phyloP scores from a whole-genome alignment of 495 filamentous ascomycete genomes.

The Aspergillus diversus region DNA sequence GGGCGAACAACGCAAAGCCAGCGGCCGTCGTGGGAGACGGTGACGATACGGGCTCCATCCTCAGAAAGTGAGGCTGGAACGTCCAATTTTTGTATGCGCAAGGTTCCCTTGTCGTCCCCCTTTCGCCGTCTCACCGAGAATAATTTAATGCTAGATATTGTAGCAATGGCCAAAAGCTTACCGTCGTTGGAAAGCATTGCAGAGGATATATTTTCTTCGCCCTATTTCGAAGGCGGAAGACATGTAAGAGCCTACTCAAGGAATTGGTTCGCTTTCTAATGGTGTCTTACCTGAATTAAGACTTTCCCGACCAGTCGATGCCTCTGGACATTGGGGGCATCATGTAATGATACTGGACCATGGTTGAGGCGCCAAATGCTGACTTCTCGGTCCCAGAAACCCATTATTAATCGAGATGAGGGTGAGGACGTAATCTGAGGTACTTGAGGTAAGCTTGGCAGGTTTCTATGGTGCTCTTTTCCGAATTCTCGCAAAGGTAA shows the following conservation, averaged over 20 bases:
- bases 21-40: slow-evolving; percentile 53
- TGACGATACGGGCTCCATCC: slow-evolving; percentile 67
- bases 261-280: background rate
- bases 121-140: slow-evolving; percentile 60
- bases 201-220: slow-evolving; percentile 86
- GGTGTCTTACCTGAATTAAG: slow-evolving; percentile 55
- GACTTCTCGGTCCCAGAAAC: slow-evolving; percentile 92
- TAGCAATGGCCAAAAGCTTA: slow-evolving; percentile 75
- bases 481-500: slow-evolving; percentile 79
- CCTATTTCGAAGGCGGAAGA: slow-evolving; percentile 40
- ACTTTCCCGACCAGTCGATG: slow-evolving; percentile 69
- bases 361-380: slow-evolving; percentile 74
- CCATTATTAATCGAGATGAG: slow-evolving; percentile 72
- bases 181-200: slow-evolving; percentile 75
- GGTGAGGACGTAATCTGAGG: slow-evolving; percentile 71
- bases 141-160: slow-evolving; percentile 73
- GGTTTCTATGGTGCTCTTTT: slow-evolving; percentile 75
- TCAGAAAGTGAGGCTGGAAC: slow-evolving; percentile 50
- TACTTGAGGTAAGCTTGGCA: slow-evolving; percentile 80
- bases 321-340: slow-evolving; percentile 49
- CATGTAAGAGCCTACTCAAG: background rate
- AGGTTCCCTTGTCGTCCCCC: slow-evolving; percentile 51
- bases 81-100: slow-evolving; percentile 72
- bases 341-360: slow-evolving; percentile 44
- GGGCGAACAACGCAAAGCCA: slow-evolving; percentile 60